These are phyloP conservation scores for Elaeis guineensis DNA, from an alignment of 176 grass and related monocot genomes.

Conservation along the genomic window DNA sequence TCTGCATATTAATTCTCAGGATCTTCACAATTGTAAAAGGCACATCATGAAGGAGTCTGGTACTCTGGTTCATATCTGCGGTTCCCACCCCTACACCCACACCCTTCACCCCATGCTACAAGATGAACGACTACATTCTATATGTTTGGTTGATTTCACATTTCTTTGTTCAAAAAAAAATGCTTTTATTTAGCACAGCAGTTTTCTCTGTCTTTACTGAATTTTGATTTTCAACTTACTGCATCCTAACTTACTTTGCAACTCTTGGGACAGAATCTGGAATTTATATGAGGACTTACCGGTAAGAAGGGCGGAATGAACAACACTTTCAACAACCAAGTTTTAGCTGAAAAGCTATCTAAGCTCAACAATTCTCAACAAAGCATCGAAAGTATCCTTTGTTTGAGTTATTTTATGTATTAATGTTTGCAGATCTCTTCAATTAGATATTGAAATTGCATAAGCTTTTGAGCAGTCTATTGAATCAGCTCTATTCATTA, in stretches of 20 bases:
- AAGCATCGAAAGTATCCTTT: constrained; percentile 96
- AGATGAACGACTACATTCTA: too few relatives aligned
- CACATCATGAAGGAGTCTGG: too few relatives aligned
- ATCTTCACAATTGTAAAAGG: too few relatives aligned
- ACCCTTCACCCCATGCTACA: too few relatives aligned
- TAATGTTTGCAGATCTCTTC: neutral
- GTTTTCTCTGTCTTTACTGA: neutral
- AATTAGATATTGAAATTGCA: neutral
- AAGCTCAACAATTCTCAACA: constrained; percentile 85
- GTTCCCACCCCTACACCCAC: too few relatives aligned
- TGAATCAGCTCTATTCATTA: too few relatives aligned
- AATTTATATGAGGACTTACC: constrained; percentile 12
- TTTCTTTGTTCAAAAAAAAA: too few relatives aligned
- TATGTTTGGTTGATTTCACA: too few relatives aligned
- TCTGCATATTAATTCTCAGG: too few relatives aligned
- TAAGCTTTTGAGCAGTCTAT: too few relatives aligned
- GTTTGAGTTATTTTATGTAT: constrained; percentile 5
- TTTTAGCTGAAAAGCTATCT: constrained; percentile 67
- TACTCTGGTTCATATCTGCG: too few relatives aligned
- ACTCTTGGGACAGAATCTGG: constrained; percentile 15
- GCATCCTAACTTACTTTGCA: neutral
- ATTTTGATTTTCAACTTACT: neutral
- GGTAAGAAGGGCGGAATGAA: constrained; percentile 28
- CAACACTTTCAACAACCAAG: constrained; percentile 66
- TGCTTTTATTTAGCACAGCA: neutral